These are phyloP conservation scores for Didymella exigua DNA, from an alignment of 2,329 filamentous ascomycete genomes.

Conservation along the genomic window DNA sequence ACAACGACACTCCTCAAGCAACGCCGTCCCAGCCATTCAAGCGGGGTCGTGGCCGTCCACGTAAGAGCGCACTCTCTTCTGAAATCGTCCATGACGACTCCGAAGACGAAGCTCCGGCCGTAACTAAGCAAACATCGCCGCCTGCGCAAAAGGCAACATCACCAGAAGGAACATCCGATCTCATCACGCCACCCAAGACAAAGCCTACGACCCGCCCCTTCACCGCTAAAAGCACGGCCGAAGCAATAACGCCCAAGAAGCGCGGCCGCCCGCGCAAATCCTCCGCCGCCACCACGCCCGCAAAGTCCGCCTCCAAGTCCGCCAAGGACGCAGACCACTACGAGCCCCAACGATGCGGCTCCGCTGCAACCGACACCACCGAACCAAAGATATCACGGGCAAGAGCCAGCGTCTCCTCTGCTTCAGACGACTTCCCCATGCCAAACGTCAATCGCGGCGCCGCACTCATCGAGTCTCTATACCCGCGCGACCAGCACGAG, in stretches of 20 bases:
- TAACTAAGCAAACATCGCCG: not conserved
- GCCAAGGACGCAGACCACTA: not conserved
- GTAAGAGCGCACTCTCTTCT: conserved; percentile 27
- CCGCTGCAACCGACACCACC: not conserved
- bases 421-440: not conserved
- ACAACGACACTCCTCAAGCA: conserved; percentile 5
- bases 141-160: not conserved
- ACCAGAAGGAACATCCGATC: not conserved
- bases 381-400: not conserved
- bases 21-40: conserved; percentile 15
- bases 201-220: conserved; percentile 6
- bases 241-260: conserved; percentile 17
- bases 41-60: conserved; percentile 19
- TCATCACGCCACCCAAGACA: not conserved
- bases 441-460: conserved; percentile 2
- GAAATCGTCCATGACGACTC: conserved; percentile 26
- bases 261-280: conserved; percentile 22
- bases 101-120: conserved; percentile 16
- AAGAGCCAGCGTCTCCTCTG: not conserved
- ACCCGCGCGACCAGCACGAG: not conserved
- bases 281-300: conserved; percentile 7
- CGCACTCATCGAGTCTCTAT: conserved; percentile 7
- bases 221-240: conserved; percentile 1
- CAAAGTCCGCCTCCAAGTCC: not conserved
- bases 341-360: not conserved